These are phyloP conservation scores for Auricularia heimuer DNA, from an alignment of 768 basidiomycete genomes.

Conservation along the genomic window DNA sequence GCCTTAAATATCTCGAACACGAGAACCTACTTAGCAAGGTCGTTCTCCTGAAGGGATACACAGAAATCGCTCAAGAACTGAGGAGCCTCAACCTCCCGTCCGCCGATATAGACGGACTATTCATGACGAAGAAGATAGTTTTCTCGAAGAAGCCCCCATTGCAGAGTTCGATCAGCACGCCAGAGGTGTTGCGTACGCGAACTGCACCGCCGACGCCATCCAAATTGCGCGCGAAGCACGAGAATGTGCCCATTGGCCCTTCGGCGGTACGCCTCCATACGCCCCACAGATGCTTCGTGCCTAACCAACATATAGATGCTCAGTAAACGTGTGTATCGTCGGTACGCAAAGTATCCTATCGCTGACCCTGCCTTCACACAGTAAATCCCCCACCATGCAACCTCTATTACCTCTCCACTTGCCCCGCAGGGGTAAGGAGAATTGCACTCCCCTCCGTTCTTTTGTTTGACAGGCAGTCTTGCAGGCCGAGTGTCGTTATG, in stretches of 20 bases:
- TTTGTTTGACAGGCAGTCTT: not conserved
- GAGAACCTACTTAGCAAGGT: slow-evolving; percentile 56
- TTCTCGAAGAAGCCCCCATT: not conserved
- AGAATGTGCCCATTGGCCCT: not conserved
- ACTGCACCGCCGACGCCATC: not conserved
- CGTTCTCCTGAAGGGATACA: slow-evolving; percentile 53
- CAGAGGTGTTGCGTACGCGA: not conserved
- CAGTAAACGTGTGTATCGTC: not conserved
- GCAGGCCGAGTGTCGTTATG: slow-evolving; percentile 61
- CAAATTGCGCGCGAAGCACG: not conserved
- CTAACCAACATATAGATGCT: not conserved
- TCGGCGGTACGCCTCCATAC: not conserved
- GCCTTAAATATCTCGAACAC: slow-evolving; percentile 53
- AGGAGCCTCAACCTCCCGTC: slow-evolving; percentile 45
- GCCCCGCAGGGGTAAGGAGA: slow-evolving; percentile 51
- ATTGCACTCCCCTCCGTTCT: not conserved
- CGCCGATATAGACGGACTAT: slow-evolving; percentile 46
- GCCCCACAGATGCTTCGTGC: not conserved
- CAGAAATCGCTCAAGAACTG: slow-evolving; percentile 50
- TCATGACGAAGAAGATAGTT: slow-evolving; percentile 40
- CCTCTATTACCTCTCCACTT: slow-evolving; percentile 73
- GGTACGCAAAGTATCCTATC: not conserved
- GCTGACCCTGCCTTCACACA: slow-evolving; percentile 18
- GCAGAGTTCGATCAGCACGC: not conserved
- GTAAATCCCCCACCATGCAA: slow-evolving; percentile 81